Conservation (phyloP, 2,329 filamentous ascomycete genomes). For the Pseudogymnoascus sp. region DNA sequence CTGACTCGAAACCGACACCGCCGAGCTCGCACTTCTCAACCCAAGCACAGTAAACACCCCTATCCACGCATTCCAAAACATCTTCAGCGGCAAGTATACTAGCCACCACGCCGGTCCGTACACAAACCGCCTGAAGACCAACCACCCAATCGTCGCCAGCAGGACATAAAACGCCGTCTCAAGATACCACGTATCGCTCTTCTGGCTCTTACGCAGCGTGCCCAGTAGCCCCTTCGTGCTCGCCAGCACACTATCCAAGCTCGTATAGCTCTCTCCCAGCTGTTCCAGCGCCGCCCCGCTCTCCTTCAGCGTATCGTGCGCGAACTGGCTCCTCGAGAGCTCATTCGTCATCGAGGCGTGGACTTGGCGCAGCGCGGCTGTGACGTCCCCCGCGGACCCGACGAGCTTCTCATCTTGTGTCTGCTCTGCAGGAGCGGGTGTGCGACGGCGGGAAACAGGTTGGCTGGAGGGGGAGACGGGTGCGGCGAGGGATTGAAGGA, state of each 20-base stretch:
- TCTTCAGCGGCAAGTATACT: constrained; percentile 70
- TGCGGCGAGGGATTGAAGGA: constrained; percentile 58
- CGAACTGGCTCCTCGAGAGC: constrained; percentile 79
- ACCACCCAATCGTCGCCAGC: constrained; percentile 68
- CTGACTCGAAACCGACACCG: constrained; percentile 15
- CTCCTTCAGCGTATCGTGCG: constrained; percentile 78
- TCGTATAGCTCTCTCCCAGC: constrained; percentile 72
- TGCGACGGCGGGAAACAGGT: constrained; percentile 30
- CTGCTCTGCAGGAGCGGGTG: constrained; percentile 23
- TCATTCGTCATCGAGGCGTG: constrained; percentile 81
- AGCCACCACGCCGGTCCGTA: constrained; percentile 92
- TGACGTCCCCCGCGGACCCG: constrained; percentile 75
- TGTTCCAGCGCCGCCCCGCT: constrained; percentile 75
- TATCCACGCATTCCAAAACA: constrained; percentile 52
- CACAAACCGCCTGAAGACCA: constrained; percentile 73
- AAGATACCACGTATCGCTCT: constrained; percentile 97
- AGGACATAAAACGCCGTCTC: constrained; percentile 83
- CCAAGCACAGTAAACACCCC: constrained; percentile 47
- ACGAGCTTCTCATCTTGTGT: constrained; percentile 62
- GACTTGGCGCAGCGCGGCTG: constrained; percentile 71
- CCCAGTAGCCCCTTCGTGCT: constrained; percentile 68
- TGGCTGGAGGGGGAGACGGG: constrained; percentile 25
- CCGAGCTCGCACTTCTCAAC: constrained; percentile 22
- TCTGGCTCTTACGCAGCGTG: constrained; percentile 76
- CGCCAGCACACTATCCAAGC: constrained; percentile 67